Evolutionary conservation across 2,329 filamentous ascomycete genomes (phyloP).

Genomic region (Ophiocordyceps camponoti-rufipedis): DNA sequence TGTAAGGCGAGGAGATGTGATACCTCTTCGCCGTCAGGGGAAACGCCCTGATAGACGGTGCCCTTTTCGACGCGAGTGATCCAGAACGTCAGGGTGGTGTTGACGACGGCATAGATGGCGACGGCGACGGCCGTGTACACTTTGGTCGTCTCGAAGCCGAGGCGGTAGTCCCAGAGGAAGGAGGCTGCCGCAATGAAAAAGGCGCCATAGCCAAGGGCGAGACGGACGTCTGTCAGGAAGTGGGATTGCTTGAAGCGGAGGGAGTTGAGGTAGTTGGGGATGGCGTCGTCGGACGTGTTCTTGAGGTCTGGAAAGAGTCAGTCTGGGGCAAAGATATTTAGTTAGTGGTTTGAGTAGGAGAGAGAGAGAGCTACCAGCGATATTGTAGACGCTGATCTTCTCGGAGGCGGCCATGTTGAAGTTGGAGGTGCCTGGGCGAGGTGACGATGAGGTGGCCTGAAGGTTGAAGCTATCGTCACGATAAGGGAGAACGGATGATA

Average conservation of each 20-base stretch:
- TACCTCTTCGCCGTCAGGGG: slow-evolving; percentile 49
- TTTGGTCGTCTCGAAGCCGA: slow-evolving; percentile 78
- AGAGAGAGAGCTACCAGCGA: slow-evolving; percentile 31
- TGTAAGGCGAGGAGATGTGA: slow-evolving; percentile 2
- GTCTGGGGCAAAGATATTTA: neutral
- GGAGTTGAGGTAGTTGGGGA: slow-evolving; percentile 81
- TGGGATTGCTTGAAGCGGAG: slow-evolving; percentile 75
- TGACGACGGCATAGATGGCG: slow-evolving; percentile 59
- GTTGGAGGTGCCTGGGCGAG: neutral
- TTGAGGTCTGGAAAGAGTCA: slow-evolving; percentile 56
- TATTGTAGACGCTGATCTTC: slow-evolving; percentile 49
- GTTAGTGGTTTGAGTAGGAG: neutral
- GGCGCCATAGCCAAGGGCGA: slow-evolving; percentile 66
- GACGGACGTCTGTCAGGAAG: slow-evolving; percentile 61
- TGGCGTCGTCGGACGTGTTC: slow-evolving; percentile 87
- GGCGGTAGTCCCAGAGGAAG: slow-evolving; percentile 82
- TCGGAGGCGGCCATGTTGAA: slow-evolving; percentile 19
- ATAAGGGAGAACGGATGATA: neutral
- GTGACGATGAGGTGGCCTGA: neutral
- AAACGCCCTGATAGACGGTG: slow-evolving; percentile 57
- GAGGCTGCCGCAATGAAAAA: slow-evolving; percentile 65
- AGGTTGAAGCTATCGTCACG: neutral
- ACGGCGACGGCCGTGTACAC: slow-evolving; percentile 67
- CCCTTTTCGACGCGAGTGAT: slow-evolving; percentile 68
- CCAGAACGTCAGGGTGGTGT: slow-evolving; percentile 66